Evolutionary conservation across 495 filamentous ascomycete genomes (phyloP).

Genomic region (Penicillium tannophilum): DNA sequence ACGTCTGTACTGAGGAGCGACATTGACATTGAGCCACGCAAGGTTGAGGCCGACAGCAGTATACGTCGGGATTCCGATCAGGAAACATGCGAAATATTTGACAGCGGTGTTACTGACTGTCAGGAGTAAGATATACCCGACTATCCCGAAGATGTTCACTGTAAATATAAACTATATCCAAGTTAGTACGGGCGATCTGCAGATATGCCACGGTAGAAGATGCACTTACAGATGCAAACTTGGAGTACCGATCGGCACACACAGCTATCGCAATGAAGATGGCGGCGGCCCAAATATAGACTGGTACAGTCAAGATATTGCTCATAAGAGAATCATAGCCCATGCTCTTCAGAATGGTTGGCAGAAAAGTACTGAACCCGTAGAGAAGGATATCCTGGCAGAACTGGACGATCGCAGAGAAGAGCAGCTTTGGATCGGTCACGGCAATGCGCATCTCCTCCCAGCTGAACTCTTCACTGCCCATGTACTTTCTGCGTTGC

Average conservation of each 20-base stretch:
- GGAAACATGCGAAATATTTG: constrained; percentile 58
- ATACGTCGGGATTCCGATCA: constrained; percentile 54
- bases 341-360: constrained; percentile 55
- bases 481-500: constrained; percentile 45
- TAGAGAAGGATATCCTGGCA: constrained; percentile 58
- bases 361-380: constrained; percentile 62
- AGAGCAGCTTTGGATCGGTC: constrained; percentile 41
- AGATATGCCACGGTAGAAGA: neutral
- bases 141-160: constrained; percentile 48
- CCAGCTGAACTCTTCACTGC: constrained; percentile 54
- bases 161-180: constrained; percentile 39
- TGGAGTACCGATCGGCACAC: constrained; percentile 42
- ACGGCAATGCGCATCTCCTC: constrained; percentile 49
- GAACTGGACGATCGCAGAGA: constrained; percentile 53
- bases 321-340: constrained; percentile 52
- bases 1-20: constrained; percentile 58
- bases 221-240: constrained; percentile 34
- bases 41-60: constrained; percentile 53
- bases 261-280: constrained; percentile 46
- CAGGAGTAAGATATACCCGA: constrained; percentile 56
- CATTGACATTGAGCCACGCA: constrained; percentile 60
- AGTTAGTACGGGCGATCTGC: neutral
- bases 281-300: constrained; percentile 45
- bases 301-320: constrained; percentile 49
- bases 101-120: constrained; percentile 41